Percentiles rank a stretch among this genome's conserved stretches.
phyloP scores from a whole-genome alignment of 371 early-diverging fungal species.

The Parasitella parasitica region DNA sequence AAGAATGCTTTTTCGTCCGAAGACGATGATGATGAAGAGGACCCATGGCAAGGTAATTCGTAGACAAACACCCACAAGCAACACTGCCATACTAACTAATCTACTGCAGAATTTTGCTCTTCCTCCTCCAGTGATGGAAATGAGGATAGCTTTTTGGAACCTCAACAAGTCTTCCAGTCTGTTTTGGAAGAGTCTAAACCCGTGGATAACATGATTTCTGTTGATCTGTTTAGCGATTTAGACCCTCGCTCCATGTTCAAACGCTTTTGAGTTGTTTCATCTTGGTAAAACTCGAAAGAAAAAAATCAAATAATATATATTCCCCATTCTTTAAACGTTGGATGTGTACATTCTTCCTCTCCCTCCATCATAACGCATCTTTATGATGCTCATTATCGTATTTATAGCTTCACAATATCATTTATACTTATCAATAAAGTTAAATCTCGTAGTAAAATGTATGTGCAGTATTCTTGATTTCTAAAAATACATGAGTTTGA shows the following conservation, averaged over 20 bases:
- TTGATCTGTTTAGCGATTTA: slow-evolving; percentile 12
- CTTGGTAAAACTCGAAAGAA: neutral
- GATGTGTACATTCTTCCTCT: neutral
- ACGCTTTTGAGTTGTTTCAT: slow-evolving; percentile 2
- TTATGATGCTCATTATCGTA: neutral
- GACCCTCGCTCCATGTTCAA: slow-evolving; percentile 16
- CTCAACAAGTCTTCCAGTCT: slow-evolving; percentile 2
- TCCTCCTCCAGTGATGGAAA: slow-evolving; percentile 12
- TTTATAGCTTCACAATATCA: neutral
- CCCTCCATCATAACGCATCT: neutral
- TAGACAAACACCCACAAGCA: too few species aligned
- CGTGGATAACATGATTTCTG: neutral
- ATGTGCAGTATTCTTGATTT: too few species aligned
- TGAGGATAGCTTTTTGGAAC: neutral
- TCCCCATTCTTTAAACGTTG: neutral
- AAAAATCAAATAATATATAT: neutral
- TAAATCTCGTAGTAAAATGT: too few species aligned
- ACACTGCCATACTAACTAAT: neutral
- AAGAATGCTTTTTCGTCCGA: neutral
- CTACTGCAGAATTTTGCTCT: slow-evolving; percentile 15
- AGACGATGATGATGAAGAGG: slow-evolving; percentile 16
- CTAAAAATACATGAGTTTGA: too few species aligned
- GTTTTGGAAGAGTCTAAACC: neutral
- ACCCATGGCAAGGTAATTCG: slow-evolving; percentile 21
- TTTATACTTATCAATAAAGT: neutral